Base-by-base conservation (phyloP, 148 eudicot genomes). In the Amaranthus cruentus region DNA sequence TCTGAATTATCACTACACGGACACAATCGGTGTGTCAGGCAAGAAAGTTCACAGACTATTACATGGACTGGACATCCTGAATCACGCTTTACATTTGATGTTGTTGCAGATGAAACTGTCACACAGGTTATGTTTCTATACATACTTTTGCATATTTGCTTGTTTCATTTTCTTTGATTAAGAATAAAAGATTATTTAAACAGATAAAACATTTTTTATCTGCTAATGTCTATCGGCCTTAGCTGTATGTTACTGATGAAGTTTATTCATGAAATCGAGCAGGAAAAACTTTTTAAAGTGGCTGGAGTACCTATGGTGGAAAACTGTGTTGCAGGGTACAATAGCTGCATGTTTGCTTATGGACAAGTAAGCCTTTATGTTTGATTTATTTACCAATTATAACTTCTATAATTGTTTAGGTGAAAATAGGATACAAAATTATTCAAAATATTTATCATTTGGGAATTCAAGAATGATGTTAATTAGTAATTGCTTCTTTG, bases 31-130 rank as follows among this genome's bases (percentile, higher is more conserved):
- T 95, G 99, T 76, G 90, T 95, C n/a, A 84, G 77, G 79, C 99
- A 95, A 81, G 99, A 92, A 78, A 88, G 93, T 71, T 79, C 86
- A 65, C 99, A 95, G 74, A 84, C 96, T 52, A 78, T 95, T 64
- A 87, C 99, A 0, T 95, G 99, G 99, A 87, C 81, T n/a, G 99
- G 99, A 66, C 96, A 92, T 73, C 99, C 99, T 50, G 99, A 95
- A 74, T 88, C 99, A 49, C 93, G 99, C 58, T 95, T 91, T 75
- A 95, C 99, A 5, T 95, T 95, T 79, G 99, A 95, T 60, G 77
- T 87, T 78, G 94, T 95, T 75, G 99, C 97, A 0, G 99, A 95
- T 78, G 99, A 95, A 80, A 86, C 64, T 83, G 91, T 95, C 79
- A 83, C 87, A 84, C 99, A 95, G 97, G 98, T 95, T 69, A 74